Evolutionary conservation across 2,329 filamentous ascomycete genomes (phyloP), one percentile per base, ranked within the genome.

Genomic region (Ophiostoma montium): DNA sequence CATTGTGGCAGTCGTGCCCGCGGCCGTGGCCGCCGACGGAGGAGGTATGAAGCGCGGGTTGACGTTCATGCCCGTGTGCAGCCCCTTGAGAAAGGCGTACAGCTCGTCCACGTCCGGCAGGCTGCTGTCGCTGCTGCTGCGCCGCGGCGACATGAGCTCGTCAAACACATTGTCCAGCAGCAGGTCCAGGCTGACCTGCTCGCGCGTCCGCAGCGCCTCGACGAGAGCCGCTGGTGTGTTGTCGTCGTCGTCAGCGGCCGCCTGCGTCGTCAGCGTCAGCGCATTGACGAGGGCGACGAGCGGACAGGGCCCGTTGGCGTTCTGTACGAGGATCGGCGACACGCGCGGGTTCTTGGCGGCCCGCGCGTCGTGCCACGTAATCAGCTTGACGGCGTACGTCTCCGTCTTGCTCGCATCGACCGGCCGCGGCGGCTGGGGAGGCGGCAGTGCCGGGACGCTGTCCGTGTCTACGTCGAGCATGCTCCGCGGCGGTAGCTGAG

Each of bases 61-160:
- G 50, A 96, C 90, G 59, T 96, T 98, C 86, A 98, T 95, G 35
- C 92, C 92, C 0, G 89, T 96, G 57, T 95, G 87, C 2, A 98
- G 69, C 41, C 86, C 85, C 50, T 92, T 78, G 2, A 98, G 70
- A 60, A 98, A 98, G 7, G 75, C 73, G 62, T 95, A 94, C 1
- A 98, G 71, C 52, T 95, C 89, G 33, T 82, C 76, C 10, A 96
- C 83, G 61, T 96, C 92, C 0, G 90, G 90, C 21, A 96, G 66
- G 15, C 78, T 69, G 1, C 73, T 74, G 32, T 81, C 76, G 2
- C 68, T 65, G 44, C 77, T 76, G 0, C 77, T 80, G 47, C 84
- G 71, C 47, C 84, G 68, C 9, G 79, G 78, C 3, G 86, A 89
- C 70, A 94, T 90, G 19, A 98, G 75, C 64, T 96, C 90, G 50